Conservation (phyloP, 2,329 filamentous ascomycete genomes). For the Monosporascus sp. region DNA sequence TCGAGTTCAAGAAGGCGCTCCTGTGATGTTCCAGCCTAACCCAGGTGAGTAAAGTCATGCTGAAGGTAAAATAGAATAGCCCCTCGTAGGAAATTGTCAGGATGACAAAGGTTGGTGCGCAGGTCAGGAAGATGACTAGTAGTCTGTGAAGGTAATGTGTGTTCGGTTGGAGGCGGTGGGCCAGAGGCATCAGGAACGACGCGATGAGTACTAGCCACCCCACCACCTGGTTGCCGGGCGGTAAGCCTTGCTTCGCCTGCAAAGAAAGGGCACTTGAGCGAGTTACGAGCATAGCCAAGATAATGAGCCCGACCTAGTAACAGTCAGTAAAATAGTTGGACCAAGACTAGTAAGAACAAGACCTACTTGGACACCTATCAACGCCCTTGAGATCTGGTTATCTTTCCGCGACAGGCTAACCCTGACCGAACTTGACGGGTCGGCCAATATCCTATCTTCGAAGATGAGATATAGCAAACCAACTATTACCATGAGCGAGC, state of each 20-base stretch:
- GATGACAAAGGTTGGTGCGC: constrained; percentile 89
- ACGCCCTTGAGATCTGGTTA: constrained; percentile 47
- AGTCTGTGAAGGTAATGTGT: constrained; percentile 87
- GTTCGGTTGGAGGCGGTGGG: constrained; percentile 76
- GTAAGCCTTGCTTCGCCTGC: constrained; percentile 78
- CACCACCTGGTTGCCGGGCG: constrained; percentile 78
- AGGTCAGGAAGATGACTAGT: constrained; percentile 84
- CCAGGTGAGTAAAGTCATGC: constrained; percentile 77
- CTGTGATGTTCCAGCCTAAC: constrained; percentile 84
- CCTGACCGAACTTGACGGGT: constrained; percentile 31
- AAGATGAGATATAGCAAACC: constrained; percentile 76
- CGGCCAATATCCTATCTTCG: constrained; percentile 56
- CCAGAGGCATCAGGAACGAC: constrained; percentile 74
- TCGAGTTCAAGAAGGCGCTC: constrained; percentile 39
- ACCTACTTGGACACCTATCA: constrained; percentile 62
- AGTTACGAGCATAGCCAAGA: constrained; percentile 80
- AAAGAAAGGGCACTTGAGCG: constrained; percentile 78
- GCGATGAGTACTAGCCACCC: constrained; percentile 76
- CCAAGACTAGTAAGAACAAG: not conserved
- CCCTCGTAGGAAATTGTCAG: constrained; percentile 97
- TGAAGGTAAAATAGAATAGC: constrained; percentile 90
- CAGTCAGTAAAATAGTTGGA: constrained; percentile 7
- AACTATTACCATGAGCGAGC: constrained; percentile 68
- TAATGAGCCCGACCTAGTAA: constrained; percentile 63
- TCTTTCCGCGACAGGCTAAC: constrained; percentile 15